Conservation (phyloP, 345 rosid genomes). For the Ceriops zippeliana region DNA sequence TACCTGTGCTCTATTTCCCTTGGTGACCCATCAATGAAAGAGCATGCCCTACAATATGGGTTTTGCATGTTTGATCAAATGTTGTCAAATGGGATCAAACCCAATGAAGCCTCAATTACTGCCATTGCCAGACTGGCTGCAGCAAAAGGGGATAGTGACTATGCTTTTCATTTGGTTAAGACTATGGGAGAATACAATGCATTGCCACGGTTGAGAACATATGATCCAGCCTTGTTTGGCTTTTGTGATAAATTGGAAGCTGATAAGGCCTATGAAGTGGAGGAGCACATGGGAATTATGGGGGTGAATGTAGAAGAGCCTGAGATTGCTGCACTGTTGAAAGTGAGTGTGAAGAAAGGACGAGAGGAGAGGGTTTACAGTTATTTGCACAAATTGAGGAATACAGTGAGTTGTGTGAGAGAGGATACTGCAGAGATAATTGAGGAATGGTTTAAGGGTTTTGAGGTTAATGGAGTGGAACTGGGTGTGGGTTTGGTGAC, state of each 20-base stretch:
- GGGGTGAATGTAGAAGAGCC: constrained; percentile 62
- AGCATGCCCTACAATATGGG: constrained; percentile 38
- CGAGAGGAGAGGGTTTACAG: constrained; percentile 53
- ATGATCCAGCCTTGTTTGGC: constrained; percentile 65
- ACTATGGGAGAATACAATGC: constrained; percentile 43
- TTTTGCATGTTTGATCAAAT: constrained; percentile 56
- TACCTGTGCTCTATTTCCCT: constrained; percentile 60
- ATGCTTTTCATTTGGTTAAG: constrained; percentile 61
- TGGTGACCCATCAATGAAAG: constrained; percentile 33
- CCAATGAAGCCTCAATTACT: constrained; percentile 71
- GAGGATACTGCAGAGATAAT: constrained; percentile 52
- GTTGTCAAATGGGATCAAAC: constrained; percentile 42
- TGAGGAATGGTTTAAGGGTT: constrained; percentile 58
- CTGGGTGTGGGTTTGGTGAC: constrained; percentile 34
- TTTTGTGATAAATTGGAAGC: constrained; percentile 65
- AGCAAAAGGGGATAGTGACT: constrained; percentile 67
- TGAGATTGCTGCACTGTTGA: constrained; percentile 63
- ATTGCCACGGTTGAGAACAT: constrained; percentile 69
- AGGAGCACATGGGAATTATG: constrained; percentile 54
- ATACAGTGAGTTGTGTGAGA: constrained; percentile 47
- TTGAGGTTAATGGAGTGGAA: constrained; percentile 30
- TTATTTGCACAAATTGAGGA: constrained; percentile 75
- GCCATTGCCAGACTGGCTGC: constrained; percentile 65
- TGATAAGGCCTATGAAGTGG: constrained; percentile 72
- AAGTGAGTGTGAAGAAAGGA: constrained; percentile 56